A percentile compares a stretch with the other conserved stretches of the same genome.
These are phyloP conservation scores for Penicillium sp. DNA, from an alignment of 2,329 filamentous ascomycete species.

Conservation along the genomic window DNA sequence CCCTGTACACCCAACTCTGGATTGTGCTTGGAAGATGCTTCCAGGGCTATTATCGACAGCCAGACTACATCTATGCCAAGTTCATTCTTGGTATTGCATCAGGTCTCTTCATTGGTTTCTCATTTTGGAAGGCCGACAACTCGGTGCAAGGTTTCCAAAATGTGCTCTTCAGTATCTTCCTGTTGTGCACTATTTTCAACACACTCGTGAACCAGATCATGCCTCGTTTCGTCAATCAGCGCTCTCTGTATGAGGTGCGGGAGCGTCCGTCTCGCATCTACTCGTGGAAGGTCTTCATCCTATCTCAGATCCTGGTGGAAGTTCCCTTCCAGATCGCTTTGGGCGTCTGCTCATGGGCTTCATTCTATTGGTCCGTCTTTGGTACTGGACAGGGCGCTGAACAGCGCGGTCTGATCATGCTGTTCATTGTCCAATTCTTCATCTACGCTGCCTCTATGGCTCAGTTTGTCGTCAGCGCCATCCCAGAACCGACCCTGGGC, in stretches of 20 bases:
- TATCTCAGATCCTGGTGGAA: slow-evolving; percentile 78
- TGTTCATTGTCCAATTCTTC: slow-evolving; percentile 22
- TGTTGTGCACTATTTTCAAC: slow-evolving; percentile 55
- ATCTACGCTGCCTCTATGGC: slow-evolving; percentile 19
- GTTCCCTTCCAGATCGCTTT: slow-evolving; percentile 67
- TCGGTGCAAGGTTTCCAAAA: slow-evolving; percentile 74
- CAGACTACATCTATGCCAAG: slow-evolving; percentile 80
- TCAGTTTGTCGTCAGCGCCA: slow-evolving; percentile 11
- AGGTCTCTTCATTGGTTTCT: slow-evolving; percentile 72
- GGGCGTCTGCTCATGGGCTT: slow-evolving; percentile 19
- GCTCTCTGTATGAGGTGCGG: slow-evolving; percentile 74
- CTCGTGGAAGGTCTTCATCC: slow-evolving; percentile 77
- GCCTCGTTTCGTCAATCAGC: slow-evolving; percentile 77
- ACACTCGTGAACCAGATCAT: slow-evolving; percentile 54
- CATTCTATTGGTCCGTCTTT: slow-evolving; percentile 22
- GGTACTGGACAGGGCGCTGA: slow-evolving; percentile 12
- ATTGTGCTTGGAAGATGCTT: slow-evolving; percentile 68
- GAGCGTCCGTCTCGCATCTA: slow-evolving; percentile 79
- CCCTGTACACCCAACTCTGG: slow-evolving; percentile 60
- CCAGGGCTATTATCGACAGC: slow-evolving; percentile 82
- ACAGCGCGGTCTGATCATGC: slow-evolving; percentile 14
- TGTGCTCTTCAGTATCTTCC: slow-evolving; percentile 79
- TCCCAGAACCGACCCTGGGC: slow-evolving; percentile 12
- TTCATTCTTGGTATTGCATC: slow-evolving; percentile 56
- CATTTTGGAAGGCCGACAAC: slow-evolving; percentile 67